Percentiles rank a stretch among this genome's conserved stretches.
These are phyloP conservation scores for Aspergillus indologenus DNA, from an alignment of 495 filamentous ascomycete species.

Conservation along the genomic window DNA sequence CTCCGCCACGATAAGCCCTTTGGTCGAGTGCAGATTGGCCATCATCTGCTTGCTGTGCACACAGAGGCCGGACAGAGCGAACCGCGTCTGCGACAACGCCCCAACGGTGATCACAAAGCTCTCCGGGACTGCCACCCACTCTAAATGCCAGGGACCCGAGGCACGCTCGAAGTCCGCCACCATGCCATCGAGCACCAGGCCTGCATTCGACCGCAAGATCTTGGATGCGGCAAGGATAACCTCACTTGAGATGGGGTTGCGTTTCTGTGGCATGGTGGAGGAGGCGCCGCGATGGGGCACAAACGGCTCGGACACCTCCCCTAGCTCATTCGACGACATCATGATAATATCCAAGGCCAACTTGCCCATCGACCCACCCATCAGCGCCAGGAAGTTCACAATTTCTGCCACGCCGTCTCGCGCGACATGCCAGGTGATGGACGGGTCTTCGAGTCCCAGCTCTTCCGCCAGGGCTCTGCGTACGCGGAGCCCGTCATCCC, in stretches of 20 bases:
- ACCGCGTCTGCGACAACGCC: conserved; percentile 47
- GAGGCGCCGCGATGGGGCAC: conserved; percentile 52
- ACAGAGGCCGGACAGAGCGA: conserved; percentile 45
- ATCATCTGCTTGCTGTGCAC: conserved; percentile 46
- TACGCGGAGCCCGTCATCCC: conserved; percentile 35
- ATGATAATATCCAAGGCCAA: conserved; percentile 53
- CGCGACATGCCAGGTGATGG: conserved; percentile 48
- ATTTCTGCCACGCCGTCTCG: conserved; percentile 50
- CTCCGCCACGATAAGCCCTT: conserved; percentile 52
- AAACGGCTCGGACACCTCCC: conserved; percentile 55
- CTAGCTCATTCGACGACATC: conserved; percentile 53
- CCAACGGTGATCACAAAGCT: conserved; percentile 50
- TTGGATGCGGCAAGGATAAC: conserved; percentile 52
- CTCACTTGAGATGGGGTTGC: conserved; percentile 53
- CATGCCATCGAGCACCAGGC: conserved; percentile 52
- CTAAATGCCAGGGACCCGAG: conserved; percentile 52
- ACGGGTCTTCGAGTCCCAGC: conserved; percentile 35
- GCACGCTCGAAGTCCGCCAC: conserved; percentile 53
- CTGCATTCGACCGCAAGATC: conserved; percentile 46
- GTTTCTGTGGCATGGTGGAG: conserved; percentile 55
- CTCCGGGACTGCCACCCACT: conserved; percentile 53
- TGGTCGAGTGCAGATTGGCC: conserved; percentile 46
- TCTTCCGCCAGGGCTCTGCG: conserved; percentile 38
- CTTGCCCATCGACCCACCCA: conserved; percentile 50
- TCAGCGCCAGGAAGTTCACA: conserved; percentile 46